Evolutionary conservation across 148 eudicot genomes (phyloP), one percentile per base, ranked within the genome.

Genomic region (Diospyros lotus): DNA sequence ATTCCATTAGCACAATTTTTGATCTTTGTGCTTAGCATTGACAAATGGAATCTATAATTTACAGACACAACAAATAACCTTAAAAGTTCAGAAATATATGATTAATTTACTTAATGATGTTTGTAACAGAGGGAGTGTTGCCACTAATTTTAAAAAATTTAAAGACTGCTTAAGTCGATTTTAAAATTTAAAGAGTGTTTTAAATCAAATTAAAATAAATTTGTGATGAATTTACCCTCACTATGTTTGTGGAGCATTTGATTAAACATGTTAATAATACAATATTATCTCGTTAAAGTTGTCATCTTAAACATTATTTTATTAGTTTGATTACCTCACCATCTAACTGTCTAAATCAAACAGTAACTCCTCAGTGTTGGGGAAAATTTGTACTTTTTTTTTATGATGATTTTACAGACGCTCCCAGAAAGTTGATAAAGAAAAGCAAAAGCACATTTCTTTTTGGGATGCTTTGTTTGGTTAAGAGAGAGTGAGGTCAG

Each of bases 381-480:
- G 73, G 66, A 43, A 42, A 79, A 54, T 1, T 51, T 62, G 51
- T 52, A 52, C 69, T 74, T 28, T 45, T 59, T 48, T 59, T 64
- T 59, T 44, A 39, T n/a, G 52, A 42, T 43, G 73, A 65, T 73
- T 71, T 64, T 53, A 41, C 70, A 58, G 72, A 72, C 80, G 80
- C 80, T 15, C 76, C 80, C 71, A 48, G 28, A 78, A 78, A 78
- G 80, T 39, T 12, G n/a, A 38, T 67, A 41, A 77, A 70, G 70
- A 41, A 77, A 70, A 77, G 79, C 46, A 72, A 78, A 78, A 66
- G 76, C 5, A 9, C 39, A 65, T 56, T 39, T 78, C 80, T 72
- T 64, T 77, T 18, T 52, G 46, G 45, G 72, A 65, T 66, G 45
- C 59, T 64, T 64, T 1, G 8, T 64, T 64, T 1, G 8, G n/a